Conservation (phyloP, 306 rosid genomes). For the Castanea sativa region DNA sequence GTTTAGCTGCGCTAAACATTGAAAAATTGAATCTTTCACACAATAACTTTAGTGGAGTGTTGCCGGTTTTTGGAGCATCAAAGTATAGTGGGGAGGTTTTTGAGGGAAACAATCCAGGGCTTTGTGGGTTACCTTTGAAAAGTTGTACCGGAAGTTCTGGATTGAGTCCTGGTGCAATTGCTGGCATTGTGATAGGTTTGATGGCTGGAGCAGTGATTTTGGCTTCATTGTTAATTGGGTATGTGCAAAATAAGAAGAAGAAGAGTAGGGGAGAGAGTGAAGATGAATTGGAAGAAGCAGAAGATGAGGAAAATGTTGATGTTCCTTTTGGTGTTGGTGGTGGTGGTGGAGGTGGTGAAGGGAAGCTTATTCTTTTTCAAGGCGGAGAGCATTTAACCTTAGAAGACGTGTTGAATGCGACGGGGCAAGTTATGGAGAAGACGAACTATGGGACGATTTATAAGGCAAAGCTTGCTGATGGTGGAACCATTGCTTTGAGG, state of each 20-base stretch:
- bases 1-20: conserved; percentile 49
- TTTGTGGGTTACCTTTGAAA: conserved; percentile 84
- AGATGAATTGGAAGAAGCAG: conserved; percentile 79
- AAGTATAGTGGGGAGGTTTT: conserved; percentile 71
- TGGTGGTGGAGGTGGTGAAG: conserved; percentile 55
- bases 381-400: conserved; percentile 94
- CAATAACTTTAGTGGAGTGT: conserved; percentile 82
- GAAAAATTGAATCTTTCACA: conserved; percentile 84
- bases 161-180: conserved; percentile 90
- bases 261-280: conserved; percentile 71
- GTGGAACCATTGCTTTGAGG: conserved; percentile 84
- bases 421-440: conserved; percentile 98
- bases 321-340: neutral
- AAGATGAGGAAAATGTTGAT: conserved; percentile 47
- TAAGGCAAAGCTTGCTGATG: conserved; percentile 96
- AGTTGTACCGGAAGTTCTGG: conserved; percentile 57
- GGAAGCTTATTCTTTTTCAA: conserved; percentile 85
- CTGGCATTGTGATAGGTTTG: conserved; percentile 85
- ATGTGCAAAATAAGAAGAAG: conserved; percentile 83
- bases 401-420: conserved; percentile 94
- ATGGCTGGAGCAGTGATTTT: conserved; percentile 89
- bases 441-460: conserved; percentile 91
- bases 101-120: conserved; percentile 73
- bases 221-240: conserved; percentile 82
- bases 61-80: conserved; percentile 64